A percentile compares a stretch with the other conserved stretches of the same genome.
Evolutionary conservation across 2,329 filamentous ascomycete species (phyloP).

Genomic region (Nannizziopsis barbatae): DNA sequence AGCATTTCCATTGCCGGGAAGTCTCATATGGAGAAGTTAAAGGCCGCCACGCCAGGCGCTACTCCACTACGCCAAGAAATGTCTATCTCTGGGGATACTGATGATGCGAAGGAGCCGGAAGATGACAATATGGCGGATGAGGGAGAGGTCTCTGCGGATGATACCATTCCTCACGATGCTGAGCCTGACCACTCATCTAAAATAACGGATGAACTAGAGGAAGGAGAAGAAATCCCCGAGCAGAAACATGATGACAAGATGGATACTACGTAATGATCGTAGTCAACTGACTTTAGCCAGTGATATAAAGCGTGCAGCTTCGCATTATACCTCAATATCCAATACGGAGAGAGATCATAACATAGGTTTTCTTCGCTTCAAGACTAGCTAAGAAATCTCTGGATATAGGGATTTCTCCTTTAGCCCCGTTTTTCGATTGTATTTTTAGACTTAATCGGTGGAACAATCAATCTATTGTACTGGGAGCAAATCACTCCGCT

Average conservation of each 20-base stretch:
- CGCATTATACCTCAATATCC: too few relatives aligned
- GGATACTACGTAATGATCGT: constrained; percentile 45
- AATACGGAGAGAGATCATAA: too few relatives aligned
- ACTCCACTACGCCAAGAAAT: constrained; percentile 32
- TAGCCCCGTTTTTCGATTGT: too few relatives aligned
- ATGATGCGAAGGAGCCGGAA: constrained; percentile 35
- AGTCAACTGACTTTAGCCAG: not conserved
- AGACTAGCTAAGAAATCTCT: too few relatives aligned
- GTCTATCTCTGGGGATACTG: constrained; percentile 17
- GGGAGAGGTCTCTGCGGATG: constrained; percentile 30
- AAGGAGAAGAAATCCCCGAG: constrained; percentile 40
- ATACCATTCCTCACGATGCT: constrained; percentile 22
- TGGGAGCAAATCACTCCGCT: not conserved
- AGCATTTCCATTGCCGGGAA: constrained; percentile 18
- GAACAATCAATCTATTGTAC: not conserved
- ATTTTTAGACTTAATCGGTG: not conserved
- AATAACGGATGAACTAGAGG: constrained; percentile 36
- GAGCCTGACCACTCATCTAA: constrained; percentile 20
- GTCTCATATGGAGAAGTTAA: constrained; percentile 26
- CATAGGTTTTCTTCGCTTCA: too few relatives aligned
- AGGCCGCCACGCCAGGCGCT: constrained; percentile 22
- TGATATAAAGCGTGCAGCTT: too few relatives aligned
- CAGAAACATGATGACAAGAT: constrained; percentile 48
- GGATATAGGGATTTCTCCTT: too few relatives aligned
- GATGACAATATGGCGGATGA: constrained; percentile 52